Evolutionary conservation across 352 stramenopile genomes (phyloP).

Genomic region (Phytophthora sojae): DNA sequence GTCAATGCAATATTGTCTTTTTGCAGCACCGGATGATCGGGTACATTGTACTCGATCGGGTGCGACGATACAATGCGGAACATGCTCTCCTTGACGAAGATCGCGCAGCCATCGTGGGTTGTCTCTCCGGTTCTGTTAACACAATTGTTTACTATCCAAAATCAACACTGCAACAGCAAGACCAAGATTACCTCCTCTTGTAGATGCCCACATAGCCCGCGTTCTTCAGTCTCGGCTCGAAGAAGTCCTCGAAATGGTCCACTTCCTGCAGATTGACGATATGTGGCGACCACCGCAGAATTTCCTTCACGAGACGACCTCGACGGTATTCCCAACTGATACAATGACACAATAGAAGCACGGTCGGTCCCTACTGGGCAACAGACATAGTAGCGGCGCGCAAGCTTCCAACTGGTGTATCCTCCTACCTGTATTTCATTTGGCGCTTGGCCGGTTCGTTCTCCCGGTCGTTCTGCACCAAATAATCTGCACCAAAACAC

Average conservation of each 20-base stretch:
- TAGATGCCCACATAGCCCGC: slow-evolving; percentile 59
- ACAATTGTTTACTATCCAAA: not conserved
- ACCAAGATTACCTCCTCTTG: slow-evolving; percentile 56
- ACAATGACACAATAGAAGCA: not conserved
- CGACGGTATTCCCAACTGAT: slow-evolving; percentile 62
- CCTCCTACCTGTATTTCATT: slow-evolving; percentile 58
- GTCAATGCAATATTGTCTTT: slow-evolving; percentile 69
- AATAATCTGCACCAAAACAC: slow-evolving; percentile 52
- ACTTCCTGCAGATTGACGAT: slow-evolving; percentile 78
- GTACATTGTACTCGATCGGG: slow-evolving; percentile 56
- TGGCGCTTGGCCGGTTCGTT: slow-evolving; percentile 37
- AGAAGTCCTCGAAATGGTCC: slow-evolving; percentile 78
- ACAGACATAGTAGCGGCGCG: not conserved
- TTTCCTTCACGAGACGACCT: slow-evolving; percentile 57
- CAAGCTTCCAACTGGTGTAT: not conserved
- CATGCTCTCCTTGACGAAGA: slow-evolving; percentile 60
- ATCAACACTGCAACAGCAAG: not conserved
- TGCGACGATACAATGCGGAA: slow-evolving; percentile 56
- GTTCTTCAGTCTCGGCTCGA: slow-evolving; percentile 66
- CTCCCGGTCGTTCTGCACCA: slow-evolving; percentile 45
- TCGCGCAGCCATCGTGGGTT: slow-evolving; percentile 71
- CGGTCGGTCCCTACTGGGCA: not conserved
- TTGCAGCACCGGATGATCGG: slow-evolving; percentile 54
- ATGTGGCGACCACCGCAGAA: slow-evolving; percentile 52
- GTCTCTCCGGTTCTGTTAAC: slow-evolving; percentile 57